These are phyloP conservation scores for Fusarium avenaceum DNA, from an alignment of 2,329 filamentous ascomycete genomes.

Conservation along the genomic window DNA sequence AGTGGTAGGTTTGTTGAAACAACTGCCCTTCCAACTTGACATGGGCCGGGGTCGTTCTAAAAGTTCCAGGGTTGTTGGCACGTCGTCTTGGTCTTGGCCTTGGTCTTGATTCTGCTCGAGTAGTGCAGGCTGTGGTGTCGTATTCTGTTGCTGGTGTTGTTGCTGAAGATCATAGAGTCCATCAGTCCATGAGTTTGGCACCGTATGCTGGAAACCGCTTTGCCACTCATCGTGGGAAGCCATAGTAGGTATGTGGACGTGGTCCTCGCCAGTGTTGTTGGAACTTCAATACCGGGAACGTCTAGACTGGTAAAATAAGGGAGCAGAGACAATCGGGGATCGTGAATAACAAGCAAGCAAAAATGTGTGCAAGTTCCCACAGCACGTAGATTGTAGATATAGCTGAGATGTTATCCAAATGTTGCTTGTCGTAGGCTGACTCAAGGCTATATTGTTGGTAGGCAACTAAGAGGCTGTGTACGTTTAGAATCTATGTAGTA, in stretches of 20 bases:
- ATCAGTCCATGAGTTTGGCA: neutral
- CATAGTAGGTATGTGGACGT: slow-evolving; percentile 19
- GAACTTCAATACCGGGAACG: slow-evolving; percentile 1
- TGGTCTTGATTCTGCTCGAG: neutral
- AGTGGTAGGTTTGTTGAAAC: slow-evolving; percentile 39
- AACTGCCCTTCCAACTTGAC: slow-evolving; percentile 29
- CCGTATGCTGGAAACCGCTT: neutral
- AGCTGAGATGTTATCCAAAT: neutral
- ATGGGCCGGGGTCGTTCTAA: slow-evolving; percentile 3
- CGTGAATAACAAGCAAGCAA: neutral
- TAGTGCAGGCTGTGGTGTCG: no score
- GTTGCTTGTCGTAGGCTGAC: slow-evolving; percentile 20
- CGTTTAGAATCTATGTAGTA: neutral
- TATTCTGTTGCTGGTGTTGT: neutral
- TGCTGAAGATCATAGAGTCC: neutral
- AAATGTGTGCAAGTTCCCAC: neutral
- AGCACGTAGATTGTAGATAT: neutral
- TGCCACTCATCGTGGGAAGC: slow-evolving; percentile 23
- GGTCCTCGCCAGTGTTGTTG: neutral
- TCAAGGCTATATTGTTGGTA: neutral
- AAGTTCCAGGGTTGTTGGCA: neutral
- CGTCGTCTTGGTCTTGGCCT: neutral
- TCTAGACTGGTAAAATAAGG: neutral
- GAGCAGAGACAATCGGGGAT: slow-evolving; percentile 1
- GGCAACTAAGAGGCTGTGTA: neutral